Base-by-base conservation (phyloP, 1,139 yeast species). In the Geotrichum bryndzae region DNA sequence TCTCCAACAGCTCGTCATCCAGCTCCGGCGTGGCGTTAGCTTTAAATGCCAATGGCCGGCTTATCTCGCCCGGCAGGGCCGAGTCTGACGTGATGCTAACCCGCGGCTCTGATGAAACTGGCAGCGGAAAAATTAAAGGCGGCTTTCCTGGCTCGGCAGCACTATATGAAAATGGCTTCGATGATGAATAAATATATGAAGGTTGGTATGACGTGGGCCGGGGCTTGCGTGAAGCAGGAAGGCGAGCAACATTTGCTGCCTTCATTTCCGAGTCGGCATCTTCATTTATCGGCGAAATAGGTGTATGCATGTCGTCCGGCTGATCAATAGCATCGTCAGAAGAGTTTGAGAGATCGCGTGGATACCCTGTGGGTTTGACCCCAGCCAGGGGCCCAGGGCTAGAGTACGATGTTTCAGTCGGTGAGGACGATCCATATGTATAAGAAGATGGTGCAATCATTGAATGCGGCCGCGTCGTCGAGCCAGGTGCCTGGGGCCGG, bases 121-220 rank as follows among this genome's bases (percentile, higher is more conserved):
- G 72, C 56, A 70, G 53, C 68, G 70, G 57, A 67, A 61, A n/a
- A 8, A 1, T 66, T 57, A 51, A 57, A 41, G 2, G 60, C 53
- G 64, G 8, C 64, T 62, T 55, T 59, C 65, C 22, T 66, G 66
- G 5, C 69, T 61, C 18, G 15, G 11, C 18, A 15, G 18, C 18
- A 18, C 18, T 18, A 18, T 18, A 33, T 33, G 38, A 33, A 33
- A 33, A 33, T 33, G 38, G 11, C 38, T 7, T 33, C 11, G 18
- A 33, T 33, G 38, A 33, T 11, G 11, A 33, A 11, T 33, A 33
- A 11, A 11, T 38, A 38, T 38, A 38, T 23, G 74, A 33, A 8
- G 38, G 75, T 68, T 75, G 78, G 68, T 69, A 75, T 1, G 77
- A 74, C 25, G 76, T 73, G 7, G 78, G 78, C 8, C 78, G 70